phyloP scores from a whole-genome alignment of 2,329 filamentous ascomycete species.

The Pseudopithomyces chartarum region DNA sequence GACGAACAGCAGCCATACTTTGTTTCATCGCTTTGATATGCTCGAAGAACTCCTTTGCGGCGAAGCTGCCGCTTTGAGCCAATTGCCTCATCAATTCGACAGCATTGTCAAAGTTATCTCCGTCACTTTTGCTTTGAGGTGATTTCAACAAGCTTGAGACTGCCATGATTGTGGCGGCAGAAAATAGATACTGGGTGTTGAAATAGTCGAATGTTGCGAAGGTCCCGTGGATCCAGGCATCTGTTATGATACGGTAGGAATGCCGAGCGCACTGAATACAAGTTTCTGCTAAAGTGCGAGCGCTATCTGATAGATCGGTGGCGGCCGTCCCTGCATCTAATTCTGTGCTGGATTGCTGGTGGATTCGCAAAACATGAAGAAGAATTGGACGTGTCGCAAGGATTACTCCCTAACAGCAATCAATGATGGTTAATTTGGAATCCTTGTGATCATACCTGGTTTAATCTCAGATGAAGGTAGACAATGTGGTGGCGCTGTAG shows the following conservation, averaged over 20 bases:
- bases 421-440: neutral
- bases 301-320: constrained; percentile 28
- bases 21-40: constrained; percentile 22
- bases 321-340: neutral
- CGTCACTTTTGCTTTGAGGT: constrained; percentile 17
- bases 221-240: constrained; percentile 54
- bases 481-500: constrained; percentile 27
- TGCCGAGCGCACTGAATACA: constrained; percentile 54
- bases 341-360: constrained; percentile 14
- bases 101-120: constrained; percentile 19
- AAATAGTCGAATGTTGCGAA: constrained; percentile 56
- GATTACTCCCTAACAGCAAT: constrained; percentile 27
- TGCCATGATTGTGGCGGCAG: constrained; percentile 49
- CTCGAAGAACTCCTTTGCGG: constrained; percentile 19
- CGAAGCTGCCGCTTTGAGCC: constrained; percentile 18
- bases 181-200: constrained; percentile 55
- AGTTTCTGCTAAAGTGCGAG: constrained; percentile 49
- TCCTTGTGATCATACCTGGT: constrained; percentile 25
- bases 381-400: constrained; percentile 40
- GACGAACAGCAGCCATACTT: constrained; percentile 13
- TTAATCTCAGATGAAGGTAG: constrained; percentile 44
- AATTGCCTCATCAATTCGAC: constrained; percentile 21
- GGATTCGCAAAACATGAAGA: constrained; percentile 36
- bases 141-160: constrained; percentile 42
- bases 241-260: constrained; percentile 49